Conservation (phyloP, 2,329 filamentous ascomycete species). For the Fusarium piperis region DNA sequence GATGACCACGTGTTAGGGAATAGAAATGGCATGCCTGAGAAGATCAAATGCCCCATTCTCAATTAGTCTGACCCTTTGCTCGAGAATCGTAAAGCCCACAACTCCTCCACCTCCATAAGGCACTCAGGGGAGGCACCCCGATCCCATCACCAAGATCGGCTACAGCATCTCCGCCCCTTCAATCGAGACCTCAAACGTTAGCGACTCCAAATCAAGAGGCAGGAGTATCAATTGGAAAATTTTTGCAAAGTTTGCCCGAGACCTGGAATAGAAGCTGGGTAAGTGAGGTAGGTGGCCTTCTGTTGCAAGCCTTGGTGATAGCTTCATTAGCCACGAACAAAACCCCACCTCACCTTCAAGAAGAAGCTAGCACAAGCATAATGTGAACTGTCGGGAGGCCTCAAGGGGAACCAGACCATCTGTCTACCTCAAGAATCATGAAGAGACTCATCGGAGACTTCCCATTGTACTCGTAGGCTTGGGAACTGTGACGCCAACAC, state of each 20-base stretch:
- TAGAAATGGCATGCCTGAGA: neutral
- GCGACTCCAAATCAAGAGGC: fast-evolving
- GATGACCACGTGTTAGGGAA: neutral
- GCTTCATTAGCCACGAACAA: neutral
- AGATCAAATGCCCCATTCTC: neutral
- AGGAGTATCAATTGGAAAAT: neutral
- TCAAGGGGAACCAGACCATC: no score
- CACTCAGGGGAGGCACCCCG: neutral
- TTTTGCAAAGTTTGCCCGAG: no score
- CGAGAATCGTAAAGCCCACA: neutral
- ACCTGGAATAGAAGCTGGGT: neutral
- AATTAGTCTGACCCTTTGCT: neutral
- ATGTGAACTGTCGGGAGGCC: no score
- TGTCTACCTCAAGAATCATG: neutral
- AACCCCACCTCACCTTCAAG: neutral
- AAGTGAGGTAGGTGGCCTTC: neutral
- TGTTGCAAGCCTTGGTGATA: neutral
- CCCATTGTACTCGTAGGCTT: neutral
- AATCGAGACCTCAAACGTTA: neutral
- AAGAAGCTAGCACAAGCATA: neutral
- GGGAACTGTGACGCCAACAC: neutral
- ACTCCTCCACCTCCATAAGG: neutral
- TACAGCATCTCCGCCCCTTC: neutral
- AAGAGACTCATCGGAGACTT: neutral
- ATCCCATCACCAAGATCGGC: neutral